Percentiles rank a stretch among this genome's conserved stretches.
These are phyloP conservation scores for Metarhizium sp. DNA, from an alignment of 2,329 filamentous ascomycete genomes.

Conservation along the genomic window DNA sequence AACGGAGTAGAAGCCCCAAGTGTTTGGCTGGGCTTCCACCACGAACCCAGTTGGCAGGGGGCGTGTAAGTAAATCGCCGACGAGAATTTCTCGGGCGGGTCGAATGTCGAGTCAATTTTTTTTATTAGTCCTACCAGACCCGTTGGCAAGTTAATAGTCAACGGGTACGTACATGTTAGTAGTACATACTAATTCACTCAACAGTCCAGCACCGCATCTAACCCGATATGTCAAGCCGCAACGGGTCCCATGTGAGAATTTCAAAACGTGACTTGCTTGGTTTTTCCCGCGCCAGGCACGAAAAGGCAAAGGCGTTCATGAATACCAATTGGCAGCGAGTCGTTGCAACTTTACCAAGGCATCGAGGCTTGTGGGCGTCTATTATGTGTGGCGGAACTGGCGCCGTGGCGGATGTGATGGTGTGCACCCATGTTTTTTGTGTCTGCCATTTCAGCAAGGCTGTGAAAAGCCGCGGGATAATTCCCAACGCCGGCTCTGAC, in stretches of 20 bases:
- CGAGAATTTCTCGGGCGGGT: constrained; percentile 6
- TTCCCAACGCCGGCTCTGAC: no score
- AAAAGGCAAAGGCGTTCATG: background rate
- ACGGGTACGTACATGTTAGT: no score
- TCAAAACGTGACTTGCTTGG: background rate
- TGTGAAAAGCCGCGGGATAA: no score
- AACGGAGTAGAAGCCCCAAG: no score
- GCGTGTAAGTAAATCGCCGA: background rate
- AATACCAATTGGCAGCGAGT: background rate
- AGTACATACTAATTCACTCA: background rate
- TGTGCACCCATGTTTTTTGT: background rate
- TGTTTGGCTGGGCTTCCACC: background rate
- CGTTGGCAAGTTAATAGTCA: no score
- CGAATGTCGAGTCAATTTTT: background rate
- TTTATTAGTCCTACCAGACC: background rate
- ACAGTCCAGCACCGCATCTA: background rate
- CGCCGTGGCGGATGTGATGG: background rate
- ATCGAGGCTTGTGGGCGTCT: background rate
- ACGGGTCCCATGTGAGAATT: background rate
- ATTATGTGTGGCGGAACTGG: background rate
- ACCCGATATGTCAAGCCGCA: background rate
- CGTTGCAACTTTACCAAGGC: background rate
- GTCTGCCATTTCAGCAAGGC: background rate
- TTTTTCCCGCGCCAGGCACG: background rate
- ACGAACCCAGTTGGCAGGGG: no score